Evolutionary conservation across 352 stramenopile genomes (phyloP).

Genomic region (Globisporangium rhizosaccharum): DNA sequence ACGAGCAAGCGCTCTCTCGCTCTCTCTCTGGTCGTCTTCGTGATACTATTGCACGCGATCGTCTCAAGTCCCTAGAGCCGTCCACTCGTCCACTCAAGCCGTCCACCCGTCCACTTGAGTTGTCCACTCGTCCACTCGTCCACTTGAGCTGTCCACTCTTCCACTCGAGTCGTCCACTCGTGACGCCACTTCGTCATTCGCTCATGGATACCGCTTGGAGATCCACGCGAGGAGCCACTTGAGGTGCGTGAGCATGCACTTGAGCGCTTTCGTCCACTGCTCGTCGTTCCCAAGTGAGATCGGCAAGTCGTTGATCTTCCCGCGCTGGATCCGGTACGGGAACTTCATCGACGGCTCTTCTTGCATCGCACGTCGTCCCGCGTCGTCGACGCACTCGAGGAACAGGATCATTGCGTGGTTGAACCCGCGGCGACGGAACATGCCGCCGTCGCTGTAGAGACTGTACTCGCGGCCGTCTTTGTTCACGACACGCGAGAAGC

Average conservation of each 20-base stretch:
- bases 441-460: constrained; percentile 73
- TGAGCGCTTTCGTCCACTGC: constrained; percentile 90
- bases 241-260: constrained; percentile 89
- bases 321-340: constrained; percentile 88
- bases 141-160: no score
- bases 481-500: constrained; percentile 81
- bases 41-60: no score
- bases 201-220: constrained; percentile 71
- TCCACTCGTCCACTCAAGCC: no score
- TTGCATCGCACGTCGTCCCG: constrained; percentile 77
- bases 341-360: constrained; percentile 88
- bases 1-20: neutral
- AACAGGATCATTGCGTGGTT: constrained; percentile 90
- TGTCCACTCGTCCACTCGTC: no score
- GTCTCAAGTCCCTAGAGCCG: no score
- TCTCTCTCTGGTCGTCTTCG: neutral
- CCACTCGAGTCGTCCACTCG: neutral
- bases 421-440: constrained; percentile 88
- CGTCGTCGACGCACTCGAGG: constrained; percentile 86
- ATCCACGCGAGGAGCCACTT: constrained; percentile 93
- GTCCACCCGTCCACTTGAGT: no score
- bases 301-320: constrained; percentile 86
- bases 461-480: constrained; percentile 83
- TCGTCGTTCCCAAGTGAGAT: constrained; percentile 88
- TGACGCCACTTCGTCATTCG: neutral